A percentile compares a stretch with the other conserved stretches of the same genome.
Conservation (phyloP, 129 eudicot genomes). For the Sambucus nigra region DNA sequence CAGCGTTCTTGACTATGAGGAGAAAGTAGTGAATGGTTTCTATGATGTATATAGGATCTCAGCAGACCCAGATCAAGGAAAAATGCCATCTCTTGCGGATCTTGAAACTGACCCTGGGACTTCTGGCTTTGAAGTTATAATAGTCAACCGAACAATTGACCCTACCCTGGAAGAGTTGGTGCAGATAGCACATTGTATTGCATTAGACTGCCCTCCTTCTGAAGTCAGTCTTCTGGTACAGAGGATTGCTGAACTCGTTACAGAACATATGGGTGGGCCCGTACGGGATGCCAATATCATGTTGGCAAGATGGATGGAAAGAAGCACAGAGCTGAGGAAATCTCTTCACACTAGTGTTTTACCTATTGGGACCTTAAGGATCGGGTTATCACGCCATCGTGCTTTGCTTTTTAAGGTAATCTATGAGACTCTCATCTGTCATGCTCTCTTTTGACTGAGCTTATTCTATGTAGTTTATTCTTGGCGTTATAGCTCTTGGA, state of each 20-base stretch:
- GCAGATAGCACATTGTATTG: constrained; percentile 84
- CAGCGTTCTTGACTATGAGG: constrained; percentile 84
- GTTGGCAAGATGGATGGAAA: constrained; percentile 77
- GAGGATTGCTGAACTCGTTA: constrained; percentile 94
- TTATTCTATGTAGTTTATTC: background rate
- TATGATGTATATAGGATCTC: constrained; percentile 66
- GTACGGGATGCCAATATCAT: constrained; percentile 79
- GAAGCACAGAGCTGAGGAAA: constrained; percentile 74
- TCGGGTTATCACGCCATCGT: constrained; percentile 91
- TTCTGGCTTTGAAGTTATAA: constrained; percentile 69
- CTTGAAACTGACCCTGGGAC: constrained; percentile 60
- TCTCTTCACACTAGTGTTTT: constrained; percentile 82
- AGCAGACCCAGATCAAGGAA: constrained; percentile 49
- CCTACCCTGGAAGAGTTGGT: constrained; percentile 80
- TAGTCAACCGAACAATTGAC: constrained; percentile 74
- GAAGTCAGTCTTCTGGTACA: constrained; percentile 60
- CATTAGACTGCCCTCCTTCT: constrained; percentile 58
- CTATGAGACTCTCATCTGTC: constrained; percentile 5
- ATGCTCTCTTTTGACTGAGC: constrained; percentile 4
- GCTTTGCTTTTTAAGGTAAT: constrained; percentile 96
- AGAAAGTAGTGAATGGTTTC: constrained; percentile 91
- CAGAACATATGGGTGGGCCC: constrained; percentile 91
- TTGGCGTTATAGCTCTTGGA: too few relatives aligned
- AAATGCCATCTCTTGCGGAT: constrained; percentile 82
- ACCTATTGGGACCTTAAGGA: constrained; percentile 77